These are phyloP conservation scores for Rhizopus microsporus DNA, from an alignment of 371 early-diverging fungal genomes.

Conservation along the genomic window DNA sequence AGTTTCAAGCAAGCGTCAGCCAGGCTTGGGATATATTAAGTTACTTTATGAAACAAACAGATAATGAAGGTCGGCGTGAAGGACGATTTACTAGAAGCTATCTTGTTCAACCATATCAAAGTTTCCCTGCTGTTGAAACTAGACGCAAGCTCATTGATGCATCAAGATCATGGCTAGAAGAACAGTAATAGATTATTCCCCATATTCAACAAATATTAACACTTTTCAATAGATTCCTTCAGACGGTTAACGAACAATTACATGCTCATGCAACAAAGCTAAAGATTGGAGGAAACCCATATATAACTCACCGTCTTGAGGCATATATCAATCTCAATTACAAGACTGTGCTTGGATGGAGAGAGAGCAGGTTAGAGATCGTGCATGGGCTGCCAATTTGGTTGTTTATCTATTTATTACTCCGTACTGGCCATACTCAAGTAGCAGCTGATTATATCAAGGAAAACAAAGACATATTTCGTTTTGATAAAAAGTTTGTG, in stretches of 20 bases:
- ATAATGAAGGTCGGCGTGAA: slow-evolving; percentile 5
- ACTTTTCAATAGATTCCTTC: slow-evolving; percentile 5
- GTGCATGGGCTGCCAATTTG: slow-evolving; percentile 73
- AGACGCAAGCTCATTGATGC: slow-evolving; percentile 16
- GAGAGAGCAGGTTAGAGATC: slow-evolving; percentile 38
- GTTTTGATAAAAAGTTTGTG: slow-evolving; percentile 65
- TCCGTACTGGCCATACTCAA: slow-evolving; percentile 71
- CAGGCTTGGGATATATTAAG: slow-evolving; percentile 22
- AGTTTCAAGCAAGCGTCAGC: slow-evolving; percentile 17
- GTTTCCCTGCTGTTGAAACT: slow-evolving; percentile 2
- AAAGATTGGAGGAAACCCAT: slow-evolving; percentile 23
- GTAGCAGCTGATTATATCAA: slow-evolving; percentile 68
- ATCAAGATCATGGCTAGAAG: slow-evolving; percentile 27
- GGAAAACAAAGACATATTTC: slow-evolving; percentile 52
- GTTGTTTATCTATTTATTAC: slow-evolving; percentile 80
- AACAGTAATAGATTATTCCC: slow-evolving; percentile 14
- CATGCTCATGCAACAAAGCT: slow-evolving; percentile 19
- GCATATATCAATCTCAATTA: slow-evolving; percentile 17
- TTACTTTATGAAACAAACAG: slow-evolving; percentile 10
- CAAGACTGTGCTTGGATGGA: slow-evolving; percentile 20
- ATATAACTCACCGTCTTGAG: slow-evolving; percentile 17
- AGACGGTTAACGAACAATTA: slow-evolving; percentile 11
- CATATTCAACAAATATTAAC: not conserved
- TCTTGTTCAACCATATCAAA: slow-evolving; percentile 7
- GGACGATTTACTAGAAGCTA: slow-evolving; percentile 19